Evolutionary conservation across 305 asterid species (phyloP).

Genomic region (Fraxinus sp.): DNA sequence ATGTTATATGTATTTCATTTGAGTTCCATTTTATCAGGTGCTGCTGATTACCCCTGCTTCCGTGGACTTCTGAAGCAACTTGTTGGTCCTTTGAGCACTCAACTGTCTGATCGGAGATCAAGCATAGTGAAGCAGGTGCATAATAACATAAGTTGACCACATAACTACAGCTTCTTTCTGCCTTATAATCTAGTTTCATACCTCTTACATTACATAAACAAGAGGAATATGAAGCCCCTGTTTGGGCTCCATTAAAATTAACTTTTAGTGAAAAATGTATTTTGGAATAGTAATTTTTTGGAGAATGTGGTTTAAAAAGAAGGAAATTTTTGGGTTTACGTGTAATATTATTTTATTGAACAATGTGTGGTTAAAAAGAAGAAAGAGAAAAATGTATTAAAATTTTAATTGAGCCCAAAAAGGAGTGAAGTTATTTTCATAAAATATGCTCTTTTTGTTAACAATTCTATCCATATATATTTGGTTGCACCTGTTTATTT

Average conservation of each 20-base stretch:
- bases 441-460: slow-evolving; percentile 15
- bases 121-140: slow-evolving; percentile 97
- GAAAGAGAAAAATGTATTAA: no score
- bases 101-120: slow-evolving; percentile 94
- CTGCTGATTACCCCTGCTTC: slow-evolving; percentile 82
- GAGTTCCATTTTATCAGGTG: slow-evolving; percentile 58
- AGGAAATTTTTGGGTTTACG: not conserved
- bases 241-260: not conserved
- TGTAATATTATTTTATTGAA: not conserved
- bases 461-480: slow-evolving; percentile 3
- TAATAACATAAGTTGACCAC: slow-evolving; percentile 23
- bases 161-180: slow-evolving; percentile 19
- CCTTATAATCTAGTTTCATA: not conserved
- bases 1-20: slow-evolving; percentile 8
- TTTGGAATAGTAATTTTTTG: not conserved
- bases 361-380: not conserved
- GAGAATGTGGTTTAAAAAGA: not conserved
- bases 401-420: not conserved
- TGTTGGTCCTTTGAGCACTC: slow-evolving; percentile 84
- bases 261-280: not conserved
- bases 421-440: slow-evolving; percentile 7
- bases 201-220: not conserved
- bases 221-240: slow-evolving; percentile 4
- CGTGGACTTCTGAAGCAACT: slow-evolving; percentile 95
- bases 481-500: slow-evolving; percentile 13